These are phyloP conservation scores for Colletotrichum spinosum DNA, from an alignment of 2,329 filamentous ascomycete species.

Conservation along the genomic window DNA sequence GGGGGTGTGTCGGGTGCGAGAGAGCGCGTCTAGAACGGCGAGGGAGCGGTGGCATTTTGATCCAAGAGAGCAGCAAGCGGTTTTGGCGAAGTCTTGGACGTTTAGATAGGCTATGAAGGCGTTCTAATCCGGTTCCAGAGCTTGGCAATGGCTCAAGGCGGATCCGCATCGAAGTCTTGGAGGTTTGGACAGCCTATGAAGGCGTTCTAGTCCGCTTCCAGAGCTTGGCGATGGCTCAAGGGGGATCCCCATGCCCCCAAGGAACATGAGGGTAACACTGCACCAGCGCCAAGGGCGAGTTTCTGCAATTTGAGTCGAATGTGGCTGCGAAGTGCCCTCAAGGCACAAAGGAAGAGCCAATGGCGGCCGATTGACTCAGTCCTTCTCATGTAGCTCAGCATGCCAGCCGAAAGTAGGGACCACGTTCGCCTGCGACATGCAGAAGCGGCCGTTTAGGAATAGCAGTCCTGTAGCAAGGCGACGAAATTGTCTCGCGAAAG, in stretches of 20 bases:
- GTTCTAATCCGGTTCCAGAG: conserved; percentile 25
- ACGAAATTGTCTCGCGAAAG: not conserved
- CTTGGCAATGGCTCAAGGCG: conserved; percentile 27
- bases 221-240: conserved; percentile 26
- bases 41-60: conserved; percentile 30
- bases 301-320: conserved; percentile 7
- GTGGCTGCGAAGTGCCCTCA: conserved; percentile 10
- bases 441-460: conserved; percentile 10
- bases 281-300: conserved; percentile 19
- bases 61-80: conserved; percentile 3
- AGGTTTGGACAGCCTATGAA: not conserved
- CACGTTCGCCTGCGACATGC: conserved; percentile 20
- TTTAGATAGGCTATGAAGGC: not conserved
- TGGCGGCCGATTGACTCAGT: not conserved
- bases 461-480: not conserved
- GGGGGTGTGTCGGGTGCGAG: conserved; percentile 10
- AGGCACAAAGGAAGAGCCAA: conserved; percentile 1
- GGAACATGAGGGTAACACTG: conserved; percentile 26
- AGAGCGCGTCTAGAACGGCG: conserved; percentile 6
- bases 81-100: not conserved
- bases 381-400: conserved; percentile 2
- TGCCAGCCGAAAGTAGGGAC: conserved; percentile 12
- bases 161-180: conserved; percentile 3
- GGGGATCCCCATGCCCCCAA: conserved; percentile 24
- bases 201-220: conserved; percentile 27